Base-by-base conservation (phyloP, 306 rosid genomes). In the Gillenia trifoliata region DNA sequence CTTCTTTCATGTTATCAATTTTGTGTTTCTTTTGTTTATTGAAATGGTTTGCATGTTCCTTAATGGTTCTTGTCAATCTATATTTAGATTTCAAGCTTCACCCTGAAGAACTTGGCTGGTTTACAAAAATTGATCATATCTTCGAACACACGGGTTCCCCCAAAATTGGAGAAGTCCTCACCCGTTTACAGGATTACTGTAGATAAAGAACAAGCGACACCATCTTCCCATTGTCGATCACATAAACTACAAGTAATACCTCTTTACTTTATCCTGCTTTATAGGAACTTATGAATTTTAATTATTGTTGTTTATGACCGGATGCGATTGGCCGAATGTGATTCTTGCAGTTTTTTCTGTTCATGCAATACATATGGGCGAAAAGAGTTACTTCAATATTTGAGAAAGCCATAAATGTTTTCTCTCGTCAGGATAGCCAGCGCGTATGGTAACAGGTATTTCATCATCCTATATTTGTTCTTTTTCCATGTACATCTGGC, bases 101-200 rank as follows among this genome's bases (percentile, higher is more conserved):
- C 43, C 82, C 93, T 2, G 92, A 91, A 80, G 98, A 94, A 83
- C 88, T 94, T 68, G 93, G 96, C 6, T 94, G 98, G 98, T 94
- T 94, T 87, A 77, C 86, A 9, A 94, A 94, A 82, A 90, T 91
- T 83, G 98, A 94, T 78, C 98, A 94, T 70, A 77, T 90, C 67
- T 91, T 94, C 75, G 96, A 91, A 71, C 98, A 84, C 97, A 29
- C 84, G 95, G 54, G 73, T 94, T 79, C 97, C 82, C 13, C 83
- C n/a, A n/a, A 74, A 64, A 67, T 59, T 55, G 90, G 81, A 74
- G 91, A 87, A 72, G 88, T 77, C 67, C 83, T 79, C 16, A 63
- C 83, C 84, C 92, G 29, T 89, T 82, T 86, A 87, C 89, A 88
- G 83, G 86, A 85, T 66, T 78, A 83, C 79, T 28, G 78, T 78